Conservation (phyloP, 805 yeast species). For the Candida khao-thaluensis region DNA sequence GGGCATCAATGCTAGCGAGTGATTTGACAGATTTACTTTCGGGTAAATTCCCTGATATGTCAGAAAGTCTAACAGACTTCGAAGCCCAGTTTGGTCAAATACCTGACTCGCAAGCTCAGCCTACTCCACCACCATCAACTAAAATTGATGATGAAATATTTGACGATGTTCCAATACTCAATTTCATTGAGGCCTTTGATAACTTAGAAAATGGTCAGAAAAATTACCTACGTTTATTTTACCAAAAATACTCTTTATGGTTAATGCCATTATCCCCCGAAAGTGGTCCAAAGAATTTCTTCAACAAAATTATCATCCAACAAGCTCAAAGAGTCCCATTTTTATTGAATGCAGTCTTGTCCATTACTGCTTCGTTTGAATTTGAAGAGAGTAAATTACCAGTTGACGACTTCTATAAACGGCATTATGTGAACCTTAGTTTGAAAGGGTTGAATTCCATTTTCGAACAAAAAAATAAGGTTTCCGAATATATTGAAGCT, state of each 20-base stretch:
- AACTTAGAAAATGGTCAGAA: constrained; percentile 16
- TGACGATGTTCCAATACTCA: constrained; percentile 12
- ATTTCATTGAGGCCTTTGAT: constrained; percentile 12
- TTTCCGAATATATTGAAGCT: constrained; percentile 52
- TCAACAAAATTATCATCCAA: constrained; percentile 15
- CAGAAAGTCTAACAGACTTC: constrained; percentile 6
- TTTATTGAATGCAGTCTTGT: constrained; percentile 17
- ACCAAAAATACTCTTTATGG: constrained; percentile 19
- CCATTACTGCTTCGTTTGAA: constrained; percentile 20
- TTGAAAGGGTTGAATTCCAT: constrained; percentile 15
- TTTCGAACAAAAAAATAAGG: constrained; percentile 16
- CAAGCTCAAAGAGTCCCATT: constrained; percentile 17
- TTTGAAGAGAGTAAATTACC: constrained; percentile 11
- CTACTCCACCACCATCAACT: constrained; percentile 5
- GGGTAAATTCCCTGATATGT: constrained; percentile 10
- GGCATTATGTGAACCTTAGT: constrained; percentile 15
- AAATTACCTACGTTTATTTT: constrained; percentile 18
- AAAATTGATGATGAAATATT: constrained; percentile 9
- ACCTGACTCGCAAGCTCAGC: neutral
- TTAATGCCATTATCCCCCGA: constrained; percentile 18
- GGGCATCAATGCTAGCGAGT: constrained; percentile 15
- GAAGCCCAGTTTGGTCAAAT: constrained; percentile 2
- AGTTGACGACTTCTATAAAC: constrained; percentile 13
- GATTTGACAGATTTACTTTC: constrained; percentile 14
- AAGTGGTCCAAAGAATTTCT: constrained; percentile 16